These are phyloP conservation scores for Nasturtium officinale DNA, from an alignment of 345 rosid species.

Conservation along the genomic window DNA sequence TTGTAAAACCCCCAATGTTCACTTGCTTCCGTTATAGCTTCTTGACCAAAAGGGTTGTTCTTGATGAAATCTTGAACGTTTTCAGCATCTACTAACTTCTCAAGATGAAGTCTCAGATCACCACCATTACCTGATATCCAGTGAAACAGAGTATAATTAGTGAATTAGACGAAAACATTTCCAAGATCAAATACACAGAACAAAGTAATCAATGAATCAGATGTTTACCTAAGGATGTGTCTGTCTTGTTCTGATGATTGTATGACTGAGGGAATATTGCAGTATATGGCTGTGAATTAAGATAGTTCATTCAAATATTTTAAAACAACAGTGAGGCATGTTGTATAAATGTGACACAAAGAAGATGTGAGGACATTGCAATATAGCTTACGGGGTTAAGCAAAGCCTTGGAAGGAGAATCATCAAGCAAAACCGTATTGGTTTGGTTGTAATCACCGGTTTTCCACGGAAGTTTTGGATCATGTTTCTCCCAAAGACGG, in stretches of 20 bases:
- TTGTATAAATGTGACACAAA: slow-evolving; percentile 25
- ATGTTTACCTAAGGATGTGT: slow-evolving; percentile 73
- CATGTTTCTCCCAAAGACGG: slow-evolving; percentile 69
- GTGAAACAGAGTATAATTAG: neutral
- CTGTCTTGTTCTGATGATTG: slow-evolving; percentile 51
- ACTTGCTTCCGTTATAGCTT: slow-evolving; percentile 56
- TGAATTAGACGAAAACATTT: neutral
- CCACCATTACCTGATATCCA: slow-evolving; percentile 63
- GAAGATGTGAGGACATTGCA: neutral
- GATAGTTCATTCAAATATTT: neutral
- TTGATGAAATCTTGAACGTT: slow-evolving; percentile 62
- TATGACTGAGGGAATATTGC: slow-evolving; percentile 77
- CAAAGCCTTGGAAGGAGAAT: slow-evolving; percentile 92
- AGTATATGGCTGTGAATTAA: slow-evolving; percentile 56
- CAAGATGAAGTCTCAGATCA: slow-evolving; percentile 68
- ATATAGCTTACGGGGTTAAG: slow-evolving; percentile 81
- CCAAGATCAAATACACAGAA: neutral
- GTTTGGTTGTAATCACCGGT: slow-evolving; percentile 65
- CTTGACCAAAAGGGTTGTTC: slow-evolving; percentile 75
- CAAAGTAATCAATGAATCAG: neutral
- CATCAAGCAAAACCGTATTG: slow-evolving; percentile 80
- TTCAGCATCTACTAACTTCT: slow-evolving; percentile 54
- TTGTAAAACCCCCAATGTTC: slow-evolving; percentile 66
- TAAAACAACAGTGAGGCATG: neutral
- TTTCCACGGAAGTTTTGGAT: slow-evolving; percentile 67